Evolutionary conservation across 352 stramenopile genomes (phyloP), one percentile per base, ranked within the genome.

Genomic region (Globisporangium carolinianum): DNA sequence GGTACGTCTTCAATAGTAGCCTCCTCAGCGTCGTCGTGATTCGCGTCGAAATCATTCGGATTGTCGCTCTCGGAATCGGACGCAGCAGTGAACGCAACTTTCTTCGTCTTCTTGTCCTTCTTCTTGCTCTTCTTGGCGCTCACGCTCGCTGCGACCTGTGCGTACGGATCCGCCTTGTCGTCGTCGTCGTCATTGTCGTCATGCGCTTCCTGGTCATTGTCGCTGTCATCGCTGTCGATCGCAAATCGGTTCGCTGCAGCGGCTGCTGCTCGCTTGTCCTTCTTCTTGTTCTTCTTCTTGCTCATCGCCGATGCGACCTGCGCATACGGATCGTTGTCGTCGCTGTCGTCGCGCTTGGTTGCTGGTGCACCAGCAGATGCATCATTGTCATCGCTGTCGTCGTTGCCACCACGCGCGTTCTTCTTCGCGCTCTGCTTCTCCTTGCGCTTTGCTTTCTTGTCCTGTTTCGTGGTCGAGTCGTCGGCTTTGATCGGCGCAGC

Each of bases 361-460:
- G 24, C 24, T 32, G 24, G 24, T 32, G 24, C 24, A 32, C 2
- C 3, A 32, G 24, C 24, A 32, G 24, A 3, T 32, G 24, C 24
- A 3, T 72, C 55, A 15, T 67, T 51, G 6, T 76, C 64, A 48
- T 78, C 65, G 15, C 73, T 58, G 41, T 79, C 68, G 49, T 87
- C 75, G 42, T 87, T 76, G 32, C 52, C 55, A 35, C 63, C 67
- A 57, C 84, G 71, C 68, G 79, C 67, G 58, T 63, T 60, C 65
- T 89, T 87, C 57, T 76, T 82, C 1, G 66, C 67, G 58, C 80
- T 86, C 62, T 79, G 63, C 73, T 87, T 91, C 70, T 90, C 74
- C 69, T 91, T 94, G 46, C 71, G 76, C 67, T 83, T 83, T 61
- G 62, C 72, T 69, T 92, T 94, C 63, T 92, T 91, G 62, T 91